A percentile compares a stretch with the other conserved stretches of the same genome.
Evolutionary conservation across 129 eudicot genomes (phyloP).

Genomic region (Escallonia herrerae): DNA sequence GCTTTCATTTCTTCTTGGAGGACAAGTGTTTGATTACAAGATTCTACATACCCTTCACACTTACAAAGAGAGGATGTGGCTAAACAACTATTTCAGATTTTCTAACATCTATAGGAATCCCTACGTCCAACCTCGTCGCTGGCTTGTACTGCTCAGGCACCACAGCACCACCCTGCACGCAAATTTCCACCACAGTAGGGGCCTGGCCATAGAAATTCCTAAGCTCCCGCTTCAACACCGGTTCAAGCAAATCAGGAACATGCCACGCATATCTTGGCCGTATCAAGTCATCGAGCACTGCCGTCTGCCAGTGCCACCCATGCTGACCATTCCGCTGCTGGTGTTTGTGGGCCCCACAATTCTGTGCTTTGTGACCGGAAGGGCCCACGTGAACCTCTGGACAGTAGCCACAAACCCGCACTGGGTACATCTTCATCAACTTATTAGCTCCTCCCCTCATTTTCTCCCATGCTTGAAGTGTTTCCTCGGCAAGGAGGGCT

Average conservation of each 20-base stretch:
- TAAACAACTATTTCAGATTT: conserved; percentile 91
- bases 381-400: conserved; percentile 92
- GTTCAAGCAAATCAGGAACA: conserved; percentile 66
- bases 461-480: conserved; percentile 80
- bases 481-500: conserved; percentile 68
- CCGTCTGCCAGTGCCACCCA: too few species aligned
- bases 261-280: too few species aligned
- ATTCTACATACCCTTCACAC: too few species aligned
- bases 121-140: conserved; percentile 92
- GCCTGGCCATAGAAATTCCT: conserved; percentile 97
- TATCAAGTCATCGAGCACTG: too few species aligned
- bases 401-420: conserved; percentile 94
- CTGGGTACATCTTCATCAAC: conserved; percentile 86
- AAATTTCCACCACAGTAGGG: conserved; percentile 84
- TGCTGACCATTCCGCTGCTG: conserved; percentile 99
- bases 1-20: too few species aligned
- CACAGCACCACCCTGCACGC: conserved; percentile 88
- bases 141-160: conserved; percentile 84
- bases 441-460: conserved; percentile 79
- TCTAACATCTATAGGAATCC: conserved; percentile 63
- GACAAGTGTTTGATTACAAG: too few species aligned
- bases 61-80: too few species aligned
- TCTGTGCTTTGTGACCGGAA: conserved; percentile 90
- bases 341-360: conserved; percentile 95
- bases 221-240: conserved; percentile 61